A percentile compares a stretch with the other conserved stretches of the same genome.
Conservation (phyloP, 257 asterid species). For the Datura wrightii region DNA sequence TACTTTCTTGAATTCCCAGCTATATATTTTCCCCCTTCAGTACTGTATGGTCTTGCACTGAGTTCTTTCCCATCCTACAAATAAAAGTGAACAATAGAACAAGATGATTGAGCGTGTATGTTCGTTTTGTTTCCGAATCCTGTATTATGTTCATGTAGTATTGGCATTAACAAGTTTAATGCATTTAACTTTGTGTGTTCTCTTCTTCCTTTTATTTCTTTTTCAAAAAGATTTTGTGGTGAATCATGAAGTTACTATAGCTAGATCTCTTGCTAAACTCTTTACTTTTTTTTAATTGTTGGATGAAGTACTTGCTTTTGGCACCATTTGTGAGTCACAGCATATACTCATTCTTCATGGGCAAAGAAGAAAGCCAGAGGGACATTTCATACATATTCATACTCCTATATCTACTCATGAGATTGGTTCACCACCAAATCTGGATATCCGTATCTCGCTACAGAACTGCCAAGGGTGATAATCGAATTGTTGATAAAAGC, state of each 20-base stretch:
- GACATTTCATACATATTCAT: constrained; percentile 48
- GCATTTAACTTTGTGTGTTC: too few species aligned
- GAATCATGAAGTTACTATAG: neutral
- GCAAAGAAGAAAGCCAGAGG: constrained; percentile 38
- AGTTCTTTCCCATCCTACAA: too few species aligned
- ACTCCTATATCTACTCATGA: constrained; percentile 52
- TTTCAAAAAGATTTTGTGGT: neutral
- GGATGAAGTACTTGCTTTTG: constrained; percentile 57
- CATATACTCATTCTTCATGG: constrained; percentile 44
- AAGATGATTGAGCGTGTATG: too few species aligned
- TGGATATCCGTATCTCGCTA: constrained; percentile 80
- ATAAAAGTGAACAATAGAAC: too few species aligned
- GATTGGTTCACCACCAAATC: constrained; percentile 68
- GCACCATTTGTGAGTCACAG: constrained; percentile 71
- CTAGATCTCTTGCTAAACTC: neutral
- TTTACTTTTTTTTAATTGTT: neutral
- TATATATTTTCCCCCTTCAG: neutral
- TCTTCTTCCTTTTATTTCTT: neutral
- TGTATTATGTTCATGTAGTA: too few species aligned
- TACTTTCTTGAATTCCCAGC: neutral
- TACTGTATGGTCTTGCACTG: too few species aligned
- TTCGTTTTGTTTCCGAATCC: too few species aligned
- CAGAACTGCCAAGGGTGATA: constrained; percentile 64
- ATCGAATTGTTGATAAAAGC: constrained; percentile 58
- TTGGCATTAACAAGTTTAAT: neutral